Evolutionary conservation across 345 rosid species (phyloP), one percentile per base, ranked within the genome.

Genomic region (Schrenkiella parvula): DNA sequence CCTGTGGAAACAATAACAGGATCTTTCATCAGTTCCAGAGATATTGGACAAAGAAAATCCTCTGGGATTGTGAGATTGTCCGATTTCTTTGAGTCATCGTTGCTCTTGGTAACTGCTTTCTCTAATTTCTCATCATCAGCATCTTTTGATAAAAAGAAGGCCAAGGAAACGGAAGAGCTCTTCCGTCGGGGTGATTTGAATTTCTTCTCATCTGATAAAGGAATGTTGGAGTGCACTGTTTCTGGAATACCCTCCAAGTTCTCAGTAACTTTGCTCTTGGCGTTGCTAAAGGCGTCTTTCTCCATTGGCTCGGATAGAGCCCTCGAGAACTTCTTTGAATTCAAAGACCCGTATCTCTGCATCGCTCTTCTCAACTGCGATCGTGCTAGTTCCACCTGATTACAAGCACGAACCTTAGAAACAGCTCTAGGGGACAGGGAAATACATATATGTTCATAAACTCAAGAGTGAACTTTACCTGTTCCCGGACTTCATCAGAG

Each of bases 1-100:
- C 99, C 99, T 43, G 98, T 91, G 69, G 96, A 84, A 19, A 95
- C 92, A 58, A 89, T 89, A 52, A 82, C 96, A 53, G 99, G 99
- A 84, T 91, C 97, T 79, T 89, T 87, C 99, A 95, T 89, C 48
- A 91, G 73, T 68, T 95, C 99, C 66, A 95, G 70, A 1, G 98
- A 89, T 43, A 95, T 88, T 13, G 99, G 96, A 72, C 99, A 95
- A 31, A 87, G 86, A 77, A 84, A 95, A 73, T 95, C 99, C 65
- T 76, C 88, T 10, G 97, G 98, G 46, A 88, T 82, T 8, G 80
- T 25, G 66, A 79, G 64, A 14, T 85, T 69, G 60, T 87, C 86
- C 10, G 85, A 47, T 48, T 84, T 86, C 78, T 85, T 82, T 10
- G 78, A 62, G 71, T 85, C 88, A 8, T 82, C 84, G 5, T 37